Evolutionary conservation across 768 basidiomycete genomes (phyloP), one percentile per base, ranked within the genome.

Genomic region (Peribolospora kevripleyi): DNA sequence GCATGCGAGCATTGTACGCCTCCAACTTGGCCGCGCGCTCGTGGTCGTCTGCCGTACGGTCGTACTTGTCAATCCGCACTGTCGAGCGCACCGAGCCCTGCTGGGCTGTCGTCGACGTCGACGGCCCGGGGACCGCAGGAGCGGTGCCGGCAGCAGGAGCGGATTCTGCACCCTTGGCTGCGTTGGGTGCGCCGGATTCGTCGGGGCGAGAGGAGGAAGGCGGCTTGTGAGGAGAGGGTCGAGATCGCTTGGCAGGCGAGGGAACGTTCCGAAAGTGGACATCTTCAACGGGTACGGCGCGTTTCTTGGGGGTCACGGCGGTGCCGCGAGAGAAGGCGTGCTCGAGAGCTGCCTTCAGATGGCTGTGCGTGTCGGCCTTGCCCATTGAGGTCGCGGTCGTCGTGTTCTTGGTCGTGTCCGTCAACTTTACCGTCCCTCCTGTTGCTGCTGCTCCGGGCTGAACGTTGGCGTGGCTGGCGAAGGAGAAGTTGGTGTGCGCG

Each of bases 11-110:
- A 50, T 60, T 59, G 45, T 65, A 62, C 41, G 61, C 56, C 43
- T 57, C 58, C 25, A 57, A 46, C 45, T 60, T 59, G 39, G 59
- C 59, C 53, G 54, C 50, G n/a, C 55, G 42, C 46, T 60, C 59
- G 10, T 42, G 45, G 37, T 41, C n/a, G 13, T 49, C 52, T 4
- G 37, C 50, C 4, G 25, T 25, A 25, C 25, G 25, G 25, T 25
- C 25, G 25, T 25, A 25, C 25, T 25, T 25, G 25, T 25, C 25
- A 25, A 25, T 6, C 48, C 25, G 43, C 37, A 42, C 6, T 51
- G 4, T 8, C 25, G 38, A 43, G 51, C 36, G 8, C 13, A 13
- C 11, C 42, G 48, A 51, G 5, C 7, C 11, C 9, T 39, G 38
- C 45, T n/a, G 46, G 50, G 50, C 53, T 54, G 46, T 52, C 51